Evolutionary conservation across 768 basidiomycete genomes (phyloP).

Genomic region (Lyophyllum decastes): DNA sequence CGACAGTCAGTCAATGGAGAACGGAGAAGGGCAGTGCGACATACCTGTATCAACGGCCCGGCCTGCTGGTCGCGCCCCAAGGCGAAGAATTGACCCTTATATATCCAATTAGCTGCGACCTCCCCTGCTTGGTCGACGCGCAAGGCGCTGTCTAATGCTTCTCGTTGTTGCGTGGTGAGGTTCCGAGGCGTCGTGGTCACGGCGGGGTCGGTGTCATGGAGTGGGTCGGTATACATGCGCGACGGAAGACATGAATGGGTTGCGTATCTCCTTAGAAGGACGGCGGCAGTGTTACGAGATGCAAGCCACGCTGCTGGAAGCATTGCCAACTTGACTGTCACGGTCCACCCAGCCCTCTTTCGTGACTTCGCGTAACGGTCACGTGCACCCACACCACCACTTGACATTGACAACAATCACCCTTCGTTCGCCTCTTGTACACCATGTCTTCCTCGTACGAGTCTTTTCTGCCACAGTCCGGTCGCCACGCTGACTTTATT

Average conservation of each 20-base stretch:
- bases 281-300: not conserved
- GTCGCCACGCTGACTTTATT: not conserved
- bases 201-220: conserved; percentile 35
- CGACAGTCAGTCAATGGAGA: not conserved
- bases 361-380: conserved; percentile 8
- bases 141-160: conserved; percentile 63
- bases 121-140: conserved; percentile 97
- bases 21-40: conserved; percentile 19
- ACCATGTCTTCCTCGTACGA: conserved; percentile 46
- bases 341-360: too few species aligned
- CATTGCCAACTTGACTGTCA: conserved; percentile 2
- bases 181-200: conserved; percentile 55
- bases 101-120: conserved; percentile 95
- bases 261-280: not conserved
- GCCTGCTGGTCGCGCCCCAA: conserved; percentile 58
- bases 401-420: conserved; percentile 6
- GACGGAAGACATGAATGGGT: conserved; percentile 35
- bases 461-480: not conserved
- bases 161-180: conserved; percentile 50
- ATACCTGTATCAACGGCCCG: conserved; percentile 74
- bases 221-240: conserved; percentile 46
- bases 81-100: conserved; percentile 81
- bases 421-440: not conserved
- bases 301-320: conserved; percentile 7
- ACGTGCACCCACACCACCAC: conserved; percentile 7